Conservation (phyloP, 2,329 filamentous ascomycete species). For the Penicillium sp. region DNA sequence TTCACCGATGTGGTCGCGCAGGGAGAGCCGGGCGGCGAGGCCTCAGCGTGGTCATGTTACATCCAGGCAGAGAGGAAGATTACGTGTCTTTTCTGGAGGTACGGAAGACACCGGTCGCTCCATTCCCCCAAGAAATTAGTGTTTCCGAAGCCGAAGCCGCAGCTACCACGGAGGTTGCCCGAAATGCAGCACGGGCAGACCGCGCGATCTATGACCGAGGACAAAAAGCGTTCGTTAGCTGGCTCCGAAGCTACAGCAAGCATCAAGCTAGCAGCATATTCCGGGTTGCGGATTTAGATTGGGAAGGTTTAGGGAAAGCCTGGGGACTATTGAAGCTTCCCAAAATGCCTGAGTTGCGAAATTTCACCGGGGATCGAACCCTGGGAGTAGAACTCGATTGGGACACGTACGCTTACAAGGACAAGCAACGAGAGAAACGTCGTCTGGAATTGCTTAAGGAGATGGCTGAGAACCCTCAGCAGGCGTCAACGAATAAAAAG, state of each 20-base stretch:
- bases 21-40: conserved; percentile 72
- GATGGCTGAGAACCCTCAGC: conserved; percentile 43
- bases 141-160: conserved; percentile 67
- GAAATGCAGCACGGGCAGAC: conserved; percentile 61
- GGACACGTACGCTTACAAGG: conserved; percentile 71
- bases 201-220: conserved; percentile 81
- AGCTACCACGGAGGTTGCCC: conserved; percentile 63
- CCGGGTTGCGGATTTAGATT: conserved; percentile 78
- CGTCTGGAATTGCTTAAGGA: conserved; percentile 62
- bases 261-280: conserved; percentile 94
- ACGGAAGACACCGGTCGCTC: conserved; percentile 80
- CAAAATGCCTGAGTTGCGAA: conserved; percentile 88
- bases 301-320: conserved; percentile 76
- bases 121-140: conserved; percentile 63
- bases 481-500: conserved; percentile 54
- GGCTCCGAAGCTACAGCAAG: conserved; percentile 88
- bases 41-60: conserved; percentile 82
- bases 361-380: conserved; percentile 70
- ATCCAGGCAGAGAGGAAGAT: conserved; percentile 83
- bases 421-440: conserved; percentile 71
- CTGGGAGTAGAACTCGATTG: conserved; percentile 65
- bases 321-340: conserved; percentile 89
- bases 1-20: conserved; percentile 68
- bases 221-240: conserved; percentile 89
- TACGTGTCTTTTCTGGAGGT: conserved; percentile 87